Percentiles rank a stretch among this genome's conserved stretches.
phyloP scores from a whole-genome alignment of 345 rosid genomes.

The Murraya paniculata region DNA sequence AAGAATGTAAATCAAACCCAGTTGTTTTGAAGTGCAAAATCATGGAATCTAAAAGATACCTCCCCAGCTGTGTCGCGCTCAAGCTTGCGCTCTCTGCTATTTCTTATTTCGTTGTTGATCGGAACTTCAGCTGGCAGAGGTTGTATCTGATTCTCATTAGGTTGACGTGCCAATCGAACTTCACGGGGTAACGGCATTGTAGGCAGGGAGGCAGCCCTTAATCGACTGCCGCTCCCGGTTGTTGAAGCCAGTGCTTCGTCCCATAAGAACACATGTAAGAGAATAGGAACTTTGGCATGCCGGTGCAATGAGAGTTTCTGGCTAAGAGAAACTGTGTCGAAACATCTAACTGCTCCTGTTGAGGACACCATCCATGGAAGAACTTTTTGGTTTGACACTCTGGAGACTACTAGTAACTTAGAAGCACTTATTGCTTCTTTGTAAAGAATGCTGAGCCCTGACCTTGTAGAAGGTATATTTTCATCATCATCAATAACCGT shows the following conservation, averaged over 20 bases:
- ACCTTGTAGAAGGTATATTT: slow-evolving; percentile 62
- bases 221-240: slow-evolving; percentile 25
- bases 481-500: slow-evolving; percentile 71
- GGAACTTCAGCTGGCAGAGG: slow-evolving; percentile 43
- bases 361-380: slow-evolving; percentile 92
- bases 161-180: slow-evolving; percentile 31
- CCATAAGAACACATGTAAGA: slow-evolving; percentile 71
- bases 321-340: slow-evolving; percentile 81
- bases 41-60: slow-evolving; percentile 77
- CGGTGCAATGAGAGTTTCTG: slow-evolving; percentile 91
- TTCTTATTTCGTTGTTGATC: slow-evolving; percentile 15
- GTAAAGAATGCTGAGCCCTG: slow-evolving; percentile 65
- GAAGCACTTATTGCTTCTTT: slow-evolving; percentile 59
- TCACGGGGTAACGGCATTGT: slow-evolving; percentile 36
- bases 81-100: slow-evolving; percentile 30
- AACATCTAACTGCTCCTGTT: slow-evolving; percentile 83
- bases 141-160: slow-evolving; percentile 58
- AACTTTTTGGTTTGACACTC: slow-evolving; percentile 78
- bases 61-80: slow-evolving; percentile 74
- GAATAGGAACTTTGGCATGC: slow-evolving; percentile 72
- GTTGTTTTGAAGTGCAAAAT: slow-evolving; percentile 62
- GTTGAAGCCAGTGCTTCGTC: slow-evolving; percentile 34
- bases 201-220: slow-evolving; percentile 29
- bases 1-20: slow-evolving; percentile 37
- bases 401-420: slow-evolving; percentile 59